phyloP scores from a whole-genome alignment of 768 basidiomycete genomes.

The Suillus bovinus region DNA sequence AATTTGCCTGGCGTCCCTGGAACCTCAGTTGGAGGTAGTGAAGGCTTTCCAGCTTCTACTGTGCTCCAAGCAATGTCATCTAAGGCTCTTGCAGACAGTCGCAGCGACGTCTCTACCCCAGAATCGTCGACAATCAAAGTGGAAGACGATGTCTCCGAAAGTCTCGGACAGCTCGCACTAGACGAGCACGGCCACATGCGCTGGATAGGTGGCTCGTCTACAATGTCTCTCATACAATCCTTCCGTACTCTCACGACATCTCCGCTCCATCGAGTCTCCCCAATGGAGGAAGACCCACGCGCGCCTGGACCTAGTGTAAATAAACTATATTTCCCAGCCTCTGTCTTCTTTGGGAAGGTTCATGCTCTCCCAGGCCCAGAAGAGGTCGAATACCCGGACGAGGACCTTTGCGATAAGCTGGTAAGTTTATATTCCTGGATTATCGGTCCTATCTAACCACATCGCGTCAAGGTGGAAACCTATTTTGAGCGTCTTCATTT shows the following conservation, averaged over 20 bases:
- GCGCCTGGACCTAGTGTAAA: slow-evolving; percentile 79
- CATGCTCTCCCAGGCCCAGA: slow-evolving; percentile 79
- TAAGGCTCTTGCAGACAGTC: slow-evolving; percentile 36
- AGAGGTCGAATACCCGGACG: slow-evolving; percentile 84
- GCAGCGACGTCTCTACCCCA: slow-evolving; percentile 34
- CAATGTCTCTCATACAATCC: slow-evolving; percentile 89
- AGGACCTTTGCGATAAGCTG: slow-evolving; percentile 84
- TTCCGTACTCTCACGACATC: slow-evolving; percentile 76
- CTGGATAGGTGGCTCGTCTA: slow-evolving; percentile 91
- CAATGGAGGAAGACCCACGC: slow-evolving; percentile 81
- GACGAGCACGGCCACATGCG: slow-evolving; percentile 90
- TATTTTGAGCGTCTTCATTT: slow-evolving; percentile 90
- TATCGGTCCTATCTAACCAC: slow-evolving; percentile 23
- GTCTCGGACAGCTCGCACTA: slow-evolving; percentile 83
- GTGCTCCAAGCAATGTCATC: slow-evolving; percentile 38
- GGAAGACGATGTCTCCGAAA: slow-evolving; percentile 77
- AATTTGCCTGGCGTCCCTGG: slow-evolving; percentile 41
- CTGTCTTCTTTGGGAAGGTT: slow-evolving; percentile 85
- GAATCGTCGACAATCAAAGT: slow-evolving; percentile 36
- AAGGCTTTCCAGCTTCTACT: slow-evolving; percentile 27
- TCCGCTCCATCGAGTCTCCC: slow-evolving; percentile 75
- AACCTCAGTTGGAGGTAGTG: slow-evolving; percentile 21
- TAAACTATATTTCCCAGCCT: slow-evolving; percentile 85
- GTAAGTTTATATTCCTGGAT: slow-evolving; percentile 44
- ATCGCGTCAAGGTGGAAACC: slow-evolving; percentile 63